Percentiles rank a stretch among this genome's conserved stretches.
Conservation (phyloP, 2,329 filamentous ascomycete species). For the Cytospora mali region DNA sequence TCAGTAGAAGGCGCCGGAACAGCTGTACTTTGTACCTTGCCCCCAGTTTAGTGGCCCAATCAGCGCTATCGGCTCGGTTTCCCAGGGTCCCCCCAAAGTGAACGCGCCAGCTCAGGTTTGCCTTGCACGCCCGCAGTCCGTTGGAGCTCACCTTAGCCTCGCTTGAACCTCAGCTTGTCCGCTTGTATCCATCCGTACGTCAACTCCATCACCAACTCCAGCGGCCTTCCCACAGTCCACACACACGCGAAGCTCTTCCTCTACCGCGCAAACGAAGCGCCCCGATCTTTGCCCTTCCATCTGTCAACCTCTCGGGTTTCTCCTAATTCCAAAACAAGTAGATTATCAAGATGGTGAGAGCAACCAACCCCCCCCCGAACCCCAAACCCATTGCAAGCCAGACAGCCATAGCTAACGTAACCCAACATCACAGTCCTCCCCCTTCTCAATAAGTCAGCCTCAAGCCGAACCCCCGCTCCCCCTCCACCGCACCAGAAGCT, state of each 20-base stretch:
- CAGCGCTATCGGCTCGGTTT: constrained; percentile 4
- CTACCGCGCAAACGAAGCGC: not conserved
- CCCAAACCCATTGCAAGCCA: not conserved
- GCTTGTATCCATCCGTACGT: constrained; percentile 15
- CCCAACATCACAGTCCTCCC: constrained; percentile 66
- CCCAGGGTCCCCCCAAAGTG: constrained; percentile 1
- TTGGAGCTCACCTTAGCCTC: constrained; percentile 23
- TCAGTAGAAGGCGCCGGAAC: constrained; percentile 22
- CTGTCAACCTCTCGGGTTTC: not conserved
- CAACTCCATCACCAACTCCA: constrained; percentile 17
- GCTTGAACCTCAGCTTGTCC: constrained; percentile 26
- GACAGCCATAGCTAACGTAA: constrained; percentile 37
- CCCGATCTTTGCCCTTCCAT: not conserved
- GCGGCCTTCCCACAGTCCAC: constrained; percentile 8
- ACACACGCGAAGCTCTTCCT: constrained; percentile 4
- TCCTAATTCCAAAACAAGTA: not conserved
- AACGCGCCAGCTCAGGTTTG: constrained; percentile 21
- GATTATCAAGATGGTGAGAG: constrained; percentile 39
- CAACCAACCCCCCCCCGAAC: too few species aligned
- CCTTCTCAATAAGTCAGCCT: constrained; percentile 89
- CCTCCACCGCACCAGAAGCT: constrained; percentile 24
- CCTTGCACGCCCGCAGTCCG: constrained; percentile 17
- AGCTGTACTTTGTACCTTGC: constrained; percentile 9
- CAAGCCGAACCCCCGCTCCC: constrained; percentile 27
- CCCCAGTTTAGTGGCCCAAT: constrained; percentile 9